Conservation (phyloP, 805 yeast genomes). For the Kazachstania bromeliacearum region DNA sequence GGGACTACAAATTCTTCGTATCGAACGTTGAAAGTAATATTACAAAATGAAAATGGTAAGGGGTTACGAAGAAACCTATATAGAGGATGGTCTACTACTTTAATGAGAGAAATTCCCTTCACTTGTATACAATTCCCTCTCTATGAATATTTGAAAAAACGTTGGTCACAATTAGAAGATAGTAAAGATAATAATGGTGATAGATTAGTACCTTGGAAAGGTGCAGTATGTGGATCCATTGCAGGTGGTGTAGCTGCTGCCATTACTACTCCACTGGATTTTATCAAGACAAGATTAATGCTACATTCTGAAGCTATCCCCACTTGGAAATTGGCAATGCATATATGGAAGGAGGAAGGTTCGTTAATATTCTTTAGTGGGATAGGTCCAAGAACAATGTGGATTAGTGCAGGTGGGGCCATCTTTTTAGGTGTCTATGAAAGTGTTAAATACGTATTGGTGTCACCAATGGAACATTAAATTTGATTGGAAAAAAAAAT, state of each 20-base stretch:
- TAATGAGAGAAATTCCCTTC: slow-evolving; percentile 92
- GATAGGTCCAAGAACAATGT: slow-evolving; percentile 88
- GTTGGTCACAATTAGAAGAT: slow-evolving; percentile 39
- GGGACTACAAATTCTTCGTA: slow-evolving; percentile 44
- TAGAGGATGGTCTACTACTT: slow-evolving; percentile 89
- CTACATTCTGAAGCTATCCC: slow-evolving; percentile 43
- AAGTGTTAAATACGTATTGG: slow-evolving; percentile 9
- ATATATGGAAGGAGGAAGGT: slow-evolving; percentile 66
- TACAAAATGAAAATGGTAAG: slow-evolving; percentile 62
- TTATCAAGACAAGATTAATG: slow-evolving; percentile 80
- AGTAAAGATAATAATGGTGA: slow-evolving; percentile 30
- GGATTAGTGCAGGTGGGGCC: slow-evolving; percentile 99
- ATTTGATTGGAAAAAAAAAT: no score
- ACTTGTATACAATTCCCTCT: slow-evolving; percentile 93
- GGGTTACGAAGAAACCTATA: slow-evolving; percentile 72
- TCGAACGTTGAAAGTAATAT: slow-evolving; percentile 54
- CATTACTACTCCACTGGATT: slow-evolving; percentile 70
- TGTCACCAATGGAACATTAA: no score
- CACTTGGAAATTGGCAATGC: slow-evolving; percentile 38
- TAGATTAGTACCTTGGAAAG: slow-evolving; percentile 48
- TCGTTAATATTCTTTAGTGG: slow-evolving; percentile 65
- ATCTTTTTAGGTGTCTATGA: slow-evolving; percentile 94
- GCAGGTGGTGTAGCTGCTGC: slow-evolving; percentile 85
- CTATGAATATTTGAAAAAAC: slow-evolving; percentile 69
- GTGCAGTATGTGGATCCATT: slow-evolving; percentile 74